A percentile compares a stretch with the other conserved stretches of the same genome.
phyloP scores from a whole-genome alignment of 805 yeast species.

The Ascoidea asiatica region DNA sequence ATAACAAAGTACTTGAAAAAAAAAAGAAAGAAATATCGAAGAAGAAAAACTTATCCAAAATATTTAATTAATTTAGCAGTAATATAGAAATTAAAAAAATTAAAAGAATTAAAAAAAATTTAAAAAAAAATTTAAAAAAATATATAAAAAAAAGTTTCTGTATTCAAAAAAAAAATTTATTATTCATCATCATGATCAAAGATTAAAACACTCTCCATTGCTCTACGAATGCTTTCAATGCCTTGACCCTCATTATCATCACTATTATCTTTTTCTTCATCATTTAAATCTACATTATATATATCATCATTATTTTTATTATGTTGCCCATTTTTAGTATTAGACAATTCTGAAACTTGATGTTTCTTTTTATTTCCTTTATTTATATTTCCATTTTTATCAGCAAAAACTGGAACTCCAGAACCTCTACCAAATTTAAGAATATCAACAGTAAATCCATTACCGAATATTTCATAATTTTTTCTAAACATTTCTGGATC shows the following conservation, averaged over 20 bases:
- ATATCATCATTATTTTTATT: not conserved
- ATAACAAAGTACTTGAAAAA: too few species aligned
- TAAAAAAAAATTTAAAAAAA: too few species aligned
- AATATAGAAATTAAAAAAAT: too few species aligned
- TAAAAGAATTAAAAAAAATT: not conserved
- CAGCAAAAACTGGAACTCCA: slow-evolving; percentile 8
- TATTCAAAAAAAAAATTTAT: too few species aligned
- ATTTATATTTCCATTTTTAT: not conserved
- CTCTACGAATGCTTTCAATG: slow-evolving; percentile 3
- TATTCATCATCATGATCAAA: not conserved
- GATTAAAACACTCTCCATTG: slow-evolving; percentile 5
- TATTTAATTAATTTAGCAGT: too few species aligned
- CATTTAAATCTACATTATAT: not conserved
- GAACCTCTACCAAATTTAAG: slow-evolving; percentile 7
- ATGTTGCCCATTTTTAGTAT: not conserved
- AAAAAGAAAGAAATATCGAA: too few species aligned
- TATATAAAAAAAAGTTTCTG: not conserved
- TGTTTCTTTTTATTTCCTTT: not conserved
- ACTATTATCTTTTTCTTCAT: not conserved
- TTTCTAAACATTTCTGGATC: not conserved
- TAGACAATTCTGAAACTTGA: not conserved
- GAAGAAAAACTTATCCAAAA: too few species aligned
- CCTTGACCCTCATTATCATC: not conserved
- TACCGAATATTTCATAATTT: slow-evolving; percentile 4
- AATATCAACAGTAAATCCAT: slow-evolving; percentile 6